Evolutionary conservation across 2,329 filamentous ascomycete species (phyloP).

Genomic region (Monilinia fructigena): DNA sequence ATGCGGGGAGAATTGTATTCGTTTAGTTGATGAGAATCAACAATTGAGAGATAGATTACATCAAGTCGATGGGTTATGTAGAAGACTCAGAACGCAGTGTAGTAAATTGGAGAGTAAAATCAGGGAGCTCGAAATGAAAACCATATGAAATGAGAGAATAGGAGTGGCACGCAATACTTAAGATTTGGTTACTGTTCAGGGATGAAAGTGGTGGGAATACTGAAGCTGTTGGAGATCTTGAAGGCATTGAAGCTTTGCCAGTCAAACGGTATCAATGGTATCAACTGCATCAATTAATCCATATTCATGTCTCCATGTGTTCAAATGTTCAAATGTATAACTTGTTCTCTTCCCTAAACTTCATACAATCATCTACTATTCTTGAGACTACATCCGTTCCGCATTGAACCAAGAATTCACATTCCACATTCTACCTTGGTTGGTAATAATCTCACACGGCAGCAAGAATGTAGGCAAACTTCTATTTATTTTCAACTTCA

Average conservation of each 20-base stretch:
- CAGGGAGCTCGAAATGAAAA: not conserved
- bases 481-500: not conserved
- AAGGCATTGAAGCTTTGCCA: not conserved
- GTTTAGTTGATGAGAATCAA: not conserved
- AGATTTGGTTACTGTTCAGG: not conserved
- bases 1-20: not conserved
- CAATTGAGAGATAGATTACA: slow-evolving; percentile 2
- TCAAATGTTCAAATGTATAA: not conserved
- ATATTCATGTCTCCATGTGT: not conserved
- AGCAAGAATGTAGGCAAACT: not conserved
- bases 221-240: not conserved
- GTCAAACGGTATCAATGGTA: not conserved
- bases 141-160: not conserved
- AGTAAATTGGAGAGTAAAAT: not conserved
- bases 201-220: not conserved
- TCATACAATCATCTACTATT: no score
- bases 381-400: no score
- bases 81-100: slow-evolving; percentile 4
- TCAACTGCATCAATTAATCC: not conserved
- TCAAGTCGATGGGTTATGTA: slow-evolving; percentile 8
- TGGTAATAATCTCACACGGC: no score
- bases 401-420: no score
- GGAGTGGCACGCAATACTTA: not conserved
- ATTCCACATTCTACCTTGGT: no score
- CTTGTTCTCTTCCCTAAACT: no score